Evolutionary conservation across 2,329 filamentous ascomycete genomes (phyloP), one percentile per base, ranked within the genome.

Genomic region (Diaporthe batatas): DNA sequence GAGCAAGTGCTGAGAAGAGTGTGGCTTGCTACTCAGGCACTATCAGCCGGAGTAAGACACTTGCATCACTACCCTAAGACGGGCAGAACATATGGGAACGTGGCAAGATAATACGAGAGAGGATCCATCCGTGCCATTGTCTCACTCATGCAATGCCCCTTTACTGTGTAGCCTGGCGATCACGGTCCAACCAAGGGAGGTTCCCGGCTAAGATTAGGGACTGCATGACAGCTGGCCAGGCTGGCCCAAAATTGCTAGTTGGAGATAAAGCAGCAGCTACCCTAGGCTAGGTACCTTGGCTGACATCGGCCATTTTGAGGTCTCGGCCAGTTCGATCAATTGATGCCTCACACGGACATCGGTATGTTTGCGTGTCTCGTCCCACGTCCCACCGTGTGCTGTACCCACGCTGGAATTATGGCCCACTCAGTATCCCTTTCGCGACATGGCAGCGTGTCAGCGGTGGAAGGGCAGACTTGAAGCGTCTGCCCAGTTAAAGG

Each of bases 241-340:
- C n/a, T n/a, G n/a, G n/a, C n/a, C n/a, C 39, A 16, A 42, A 42
- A 42, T 42, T n/a, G 18, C 6, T 14, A 34, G 21, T 1, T n/a
- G n/a, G n/a, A n/a, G 12, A 16, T 12, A 32, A 6, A 25, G 7
- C n/a, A 39, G n/a, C n/a, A n/a, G n/a, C n/a, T n/a, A n/a, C n/a
- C n/a, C n/a, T n/a, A 11, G 34, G 3, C 34, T 47, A 47, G 42
- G 42, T 5, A 21, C 18, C 18, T 47, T 1, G 11, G 16, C 12
- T 23, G 14, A 29, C n/a, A 21, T 7, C 7, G 36, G 36, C 57
- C 18, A 23, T 44, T 44, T 44, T 62, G 7, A 16, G 62, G 62
- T 67, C 59, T 65, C 62, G 53, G 62, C 21, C 44, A 67, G 21
- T 21, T 51, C 32, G 59, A 64, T 49, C n/a, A n/a, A n/a, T n/a